Evolutionary conservation across 164 flowering plant genomes (phyloP).

Genomic region (Piper longum): DNA sequence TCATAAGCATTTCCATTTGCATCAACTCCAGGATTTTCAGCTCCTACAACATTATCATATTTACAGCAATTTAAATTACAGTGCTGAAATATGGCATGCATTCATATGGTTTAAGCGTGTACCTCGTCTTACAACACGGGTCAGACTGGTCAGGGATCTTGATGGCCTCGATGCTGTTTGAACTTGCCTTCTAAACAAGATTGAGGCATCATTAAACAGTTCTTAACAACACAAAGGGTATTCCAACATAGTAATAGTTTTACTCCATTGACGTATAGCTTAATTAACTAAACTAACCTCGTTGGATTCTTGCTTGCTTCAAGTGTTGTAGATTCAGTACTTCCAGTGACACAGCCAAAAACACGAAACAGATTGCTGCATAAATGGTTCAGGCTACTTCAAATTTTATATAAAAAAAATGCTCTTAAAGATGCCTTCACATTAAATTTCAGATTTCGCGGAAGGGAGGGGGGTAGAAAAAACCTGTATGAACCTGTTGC

Average conservation of each 20-base stretch:
- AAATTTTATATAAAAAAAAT: too few relatives aligned
- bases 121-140: constrained; percentile 83
- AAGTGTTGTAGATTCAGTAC: constrained; percentile 68
- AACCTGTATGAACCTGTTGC: constrained; percentile 89
- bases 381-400: constrained; percentile 2
- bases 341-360: constrained; percentile 58
- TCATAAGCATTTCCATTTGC: constrained; percentile 21
- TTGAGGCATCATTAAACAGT: not conserved
- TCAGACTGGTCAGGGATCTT: constrained; percentile 66
- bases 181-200: constrained; percentile 52
- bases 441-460: too few relatives aligned
- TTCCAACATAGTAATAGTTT: too few relatives aligned
- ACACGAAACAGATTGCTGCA: constrained; percentile 82
- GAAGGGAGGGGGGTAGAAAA: not conserved
- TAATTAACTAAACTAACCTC: constrained; percentile 31
- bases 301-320: constrained; percentile 95
- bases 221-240: not conserved
- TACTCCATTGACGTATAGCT: too few relatives aligned
- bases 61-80: not conserved
- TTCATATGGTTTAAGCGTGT: not conserved
- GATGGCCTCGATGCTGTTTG: constrained; percentile 73
- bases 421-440: not conserved
- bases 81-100: not conserved
- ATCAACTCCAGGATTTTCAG: constrained; percentile 20
- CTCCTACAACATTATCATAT: constrained; percentile 18